Base-by-base conservation (phyloP, 1,284 basidiomycete genomes). In the Agaricales sp. region DNA sequence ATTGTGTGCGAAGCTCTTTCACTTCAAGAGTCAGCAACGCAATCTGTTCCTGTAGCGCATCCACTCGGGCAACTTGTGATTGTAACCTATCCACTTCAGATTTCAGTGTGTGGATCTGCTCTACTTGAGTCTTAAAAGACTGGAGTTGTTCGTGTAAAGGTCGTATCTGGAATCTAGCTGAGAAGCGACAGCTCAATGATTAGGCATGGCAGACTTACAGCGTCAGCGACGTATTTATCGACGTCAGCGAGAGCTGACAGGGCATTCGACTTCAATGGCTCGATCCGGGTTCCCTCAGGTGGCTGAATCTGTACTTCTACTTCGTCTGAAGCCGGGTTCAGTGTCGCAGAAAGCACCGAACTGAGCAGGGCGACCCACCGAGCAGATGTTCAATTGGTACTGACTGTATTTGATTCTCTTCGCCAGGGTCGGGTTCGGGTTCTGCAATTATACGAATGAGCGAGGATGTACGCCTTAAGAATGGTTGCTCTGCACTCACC, bases 81-180 rank as follows among this genome's bases (percentile, higher is more conserved):
- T 63, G 63, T 8, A 73, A 55, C 49, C 61, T 57, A 12, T 56
- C 57, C 12, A 73, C 45, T 45, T 77, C 69, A 39, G 63, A 59
- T 58, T 67, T 64, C 26, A 71, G 57, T 2, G 59, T 52, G 55
- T 69, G 61, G 49, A 78, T 60, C 48, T 72, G 66, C 12, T 63
- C 64, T 24, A 71, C 50, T 57, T 75, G 70, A 39, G 65, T 61
- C 56, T 67, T 65, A 44, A 75, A 60, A 1, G 64, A 58, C 51
- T 70, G 57, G 19, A 80, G 61, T 58, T 77, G 74, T 22, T 70
- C 65, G 54, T 74, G 68, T 16, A 86, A 59, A 8, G 83, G 80
- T 44, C 66, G 67, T 43, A 82, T 57, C 80, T 82, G 53, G 14
- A 45, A 47, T 47, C 16, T 22, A 23, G 38, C 22, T 46, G 55